Base-by-base conservation (phyloP, 306 rosid species). In the barrel medic (Medicago truncatula) region DNA sequence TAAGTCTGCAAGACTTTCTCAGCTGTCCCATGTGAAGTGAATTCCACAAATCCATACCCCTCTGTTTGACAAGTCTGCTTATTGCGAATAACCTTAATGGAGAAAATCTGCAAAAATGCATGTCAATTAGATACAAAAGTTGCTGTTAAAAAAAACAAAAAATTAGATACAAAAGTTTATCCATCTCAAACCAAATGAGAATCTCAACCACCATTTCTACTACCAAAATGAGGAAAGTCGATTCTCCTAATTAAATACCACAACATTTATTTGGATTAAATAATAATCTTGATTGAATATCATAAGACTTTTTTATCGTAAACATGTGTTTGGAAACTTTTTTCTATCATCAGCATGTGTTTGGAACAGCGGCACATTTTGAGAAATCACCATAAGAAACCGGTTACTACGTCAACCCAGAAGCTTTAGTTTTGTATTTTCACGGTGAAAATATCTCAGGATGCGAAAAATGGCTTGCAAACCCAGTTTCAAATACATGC, bases 41-140 rank as follows among this genome's bases (percentile, higher is more conserved):
- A 91, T 74, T 93, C 98, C 69, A 93, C 97, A 72, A 93, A 93
- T 75, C 98, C 98, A 76, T 93, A 93, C 70, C 98, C 97, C 85
- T 93, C 98, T 17, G 98, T 89, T 68, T 88, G 74, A 60, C 92
- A 90, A 58, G 91, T 89, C 62, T 89, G 93, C 91, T 93, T 93
- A 81, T 93, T 93, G 73, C 98, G 93, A 79, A 93, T 93, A 73
- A 93, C 89, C 91, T 93, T 93, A 49, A 93, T 78, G 68, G 91
- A 88, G 58, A 87, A 62, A 77, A 93, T 89, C 98, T 93, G 87
- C 85, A 86, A 54, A 57, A 49, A 50, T 28, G 28, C 7, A 57
- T 15, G 44, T 77, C 17, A 53, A 20, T 57, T 18, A 74, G 31
- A 38, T 34, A 46, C 68, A 39, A 54, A 18, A 18, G 16, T 46